A percentile compares a stretch with the other conserved stretches of the same genome.
Conservation (phyloP, 257 asterid genomes). For the Cordia subcordata region DNA sequence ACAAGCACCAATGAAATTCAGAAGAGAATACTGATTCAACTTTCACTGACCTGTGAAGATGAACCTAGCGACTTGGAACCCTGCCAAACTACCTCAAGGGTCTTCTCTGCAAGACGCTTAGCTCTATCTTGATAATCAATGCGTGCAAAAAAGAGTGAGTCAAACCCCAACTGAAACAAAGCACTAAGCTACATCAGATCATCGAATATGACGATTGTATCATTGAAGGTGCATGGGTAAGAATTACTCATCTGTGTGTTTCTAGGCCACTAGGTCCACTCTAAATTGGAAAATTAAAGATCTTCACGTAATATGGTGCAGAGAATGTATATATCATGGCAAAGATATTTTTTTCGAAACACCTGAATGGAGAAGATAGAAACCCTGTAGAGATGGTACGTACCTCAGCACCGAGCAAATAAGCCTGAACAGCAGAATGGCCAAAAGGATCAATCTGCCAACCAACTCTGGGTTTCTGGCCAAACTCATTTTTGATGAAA, state of each 20-base stretch:
- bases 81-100: conserved; percentile 80
- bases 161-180: conserved; percentile 64
- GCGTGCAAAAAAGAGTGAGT: conserved; percentile 75
- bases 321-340: neutral
- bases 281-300: too few species aligned
- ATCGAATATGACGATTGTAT: neutral
- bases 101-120: conserved; percentile 46
- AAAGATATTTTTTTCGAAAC: neutral
- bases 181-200: conserved; percentile 19
- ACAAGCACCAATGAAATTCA: conserved; percentile 10
- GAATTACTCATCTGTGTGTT: too few species aligned
- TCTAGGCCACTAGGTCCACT: too few species aligned
- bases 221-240: neutral
- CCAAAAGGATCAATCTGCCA: conserved; percentile 95
- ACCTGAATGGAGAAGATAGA: neutral
- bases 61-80: conserved; percentile 72
- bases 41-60: conserved; percentile 61
- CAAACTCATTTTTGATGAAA: conserved; percentile 52
- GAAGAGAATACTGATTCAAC: neutral
- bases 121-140: conserved; percentile 87
- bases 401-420: conserved; percentile 85
- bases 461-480: conserved; percentile 67
- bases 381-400: conserved; percentile 22
- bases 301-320: neutral
- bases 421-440: conserved; percentile 83